Conservation (phyloP, 1,284 basidiomycete genomes). For the Sphagnurus paluster region DNA sequence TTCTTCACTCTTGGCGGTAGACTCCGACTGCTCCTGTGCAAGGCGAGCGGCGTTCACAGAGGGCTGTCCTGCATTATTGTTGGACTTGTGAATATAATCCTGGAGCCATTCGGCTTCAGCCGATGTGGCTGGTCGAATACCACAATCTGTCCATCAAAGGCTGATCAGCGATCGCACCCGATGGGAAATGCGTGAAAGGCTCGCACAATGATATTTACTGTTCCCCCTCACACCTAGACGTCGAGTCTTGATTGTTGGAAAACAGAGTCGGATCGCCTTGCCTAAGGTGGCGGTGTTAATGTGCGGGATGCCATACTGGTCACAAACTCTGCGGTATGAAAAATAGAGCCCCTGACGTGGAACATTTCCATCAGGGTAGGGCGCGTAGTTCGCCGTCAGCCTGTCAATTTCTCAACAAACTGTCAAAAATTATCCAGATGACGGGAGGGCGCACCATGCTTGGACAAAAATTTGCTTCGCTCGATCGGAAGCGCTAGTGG, state of each 20-base stretch:
- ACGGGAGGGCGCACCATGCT: constrained; percentile 61
- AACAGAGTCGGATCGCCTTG: constrained; percentile 90
- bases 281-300: constrained; percentile 94
- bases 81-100: constrained; percentile 85
- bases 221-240: constrained; percentile 89
- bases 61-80: constrained; percentile 75
- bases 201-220: constrained; percentile 88
- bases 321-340: constrained; percentile 87
- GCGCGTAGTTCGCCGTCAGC: constrained; percentile 84
- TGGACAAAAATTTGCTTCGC: constrained; percentile 90
- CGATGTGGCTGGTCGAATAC: constrained; percentile 83
- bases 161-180: constrained; percentile 29
- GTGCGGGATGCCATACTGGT: constrained; percentile 86
- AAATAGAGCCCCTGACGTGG: constrained; percentile 87
- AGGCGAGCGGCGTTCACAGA: constrained; percentile 70
- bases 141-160: constrained; percentile 66
- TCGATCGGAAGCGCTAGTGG: constrained; percentile 83
- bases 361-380: constrained; percentile 89
- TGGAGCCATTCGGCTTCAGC: constrained; percentile 89
- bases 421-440: constrained; percentile 15
- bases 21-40: constrained; percentile 62
- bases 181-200: constrained; percentile 29
- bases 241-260: constrained; percentile 91
- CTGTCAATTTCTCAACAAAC: constrained; percentile 38
- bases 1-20: constrained; percentile 55